Conservation (phyloP, 2,329 filamentous ascomycete genomes). For the Calonectria honghensis region DNA sequence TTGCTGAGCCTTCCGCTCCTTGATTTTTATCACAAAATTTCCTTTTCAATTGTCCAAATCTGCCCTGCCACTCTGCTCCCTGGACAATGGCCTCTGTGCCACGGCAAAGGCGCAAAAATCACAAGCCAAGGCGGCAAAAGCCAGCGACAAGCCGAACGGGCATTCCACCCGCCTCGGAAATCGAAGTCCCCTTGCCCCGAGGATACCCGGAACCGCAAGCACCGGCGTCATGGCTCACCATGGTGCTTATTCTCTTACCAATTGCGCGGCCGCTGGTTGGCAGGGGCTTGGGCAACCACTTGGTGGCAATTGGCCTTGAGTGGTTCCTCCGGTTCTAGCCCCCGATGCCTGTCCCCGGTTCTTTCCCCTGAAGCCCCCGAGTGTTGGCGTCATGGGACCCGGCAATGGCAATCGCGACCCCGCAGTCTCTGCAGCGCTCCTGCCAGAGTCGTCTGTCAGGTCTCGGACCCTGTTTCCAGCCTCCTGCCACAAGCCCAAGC, state of each 20-base stretch:
- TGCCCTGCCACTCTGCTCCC: conserved; percentile 34
- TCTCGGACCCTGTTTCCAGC: conserved; percentile 16
- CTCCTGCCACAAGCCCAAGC: conserved; percentile 31
- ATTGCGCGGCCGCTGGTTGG: conserved; percentile 56
- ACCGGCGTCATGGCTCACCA: conserved; percentile 52
- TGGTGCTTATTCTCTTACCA: conserved; percentile 57
- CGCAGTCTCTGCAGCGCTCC: conserved; percentile 45
- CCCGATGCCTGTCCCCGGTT: conserved; percentile 45
- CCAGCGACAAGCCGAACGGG: conserved; percentile 29
- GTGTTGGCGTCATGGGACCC: conserved; percentile 54
- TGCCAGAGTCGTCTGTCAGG: conserved; percentile 16
- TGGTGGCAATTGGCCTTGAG: conserved; percentile 30
- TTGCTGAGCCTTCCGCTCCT: conserved; percentile 41
- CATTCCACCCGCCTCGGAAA: conserved; percentile 51
- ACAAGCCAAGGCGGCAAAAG: conserved; percentile 44
- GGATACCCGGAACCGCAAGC: conserved; percentile 52
- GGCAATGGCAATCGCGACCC: conserved; percentile 53
- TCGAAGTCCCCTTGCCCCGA: conserved; percentile 52
- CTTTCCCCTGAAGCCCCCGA: conserved; percentile 47
- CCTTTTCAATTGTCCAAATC: conserved; percentile 35
- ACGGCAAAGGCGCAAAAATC: conserved; percentile 43
- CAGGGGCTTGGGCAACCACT: conserved; percentile 45
- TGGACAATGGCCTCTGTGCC: conserved; percentile 11
- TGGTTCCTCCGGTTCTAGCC: conserved; percentile 43
- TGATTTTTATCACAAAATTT: conserved; percentile 37